A percentile compares a stretch with the other conserved stretches of the same genome.
These are phyloP conservation scores for Pseudonitzschia delicatissima DNA, from an alignment of 108 stramenopile genomes.

Conservation along the genomic window DNA sequence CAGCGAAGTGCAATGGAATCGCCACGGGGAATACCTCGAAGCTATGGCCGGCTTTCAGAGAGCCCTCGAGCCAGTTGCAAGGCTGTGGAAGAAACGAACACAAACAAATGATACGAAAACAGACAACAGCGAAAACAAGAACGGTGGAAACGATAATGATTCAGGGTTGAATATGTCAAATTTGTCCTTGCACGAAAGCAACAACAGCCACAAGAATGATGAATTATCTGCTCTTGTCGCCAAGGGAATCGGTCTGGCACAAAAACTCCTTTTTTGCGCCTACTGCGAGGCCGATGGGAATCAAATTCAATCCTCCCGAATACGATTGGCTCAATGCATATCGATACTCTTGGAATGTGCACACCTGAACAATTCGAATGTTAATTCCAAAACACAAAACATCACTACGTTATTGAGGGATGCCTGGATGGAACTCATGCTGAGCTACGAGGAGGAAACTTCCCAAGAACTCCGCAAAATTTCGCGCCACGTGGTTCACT, in stretches of 20 bases:
- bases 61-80: constrained; percentile 25
- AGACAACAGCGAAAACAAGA: neutral
- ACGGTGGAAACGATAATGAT: neutral
- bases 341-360: constrained; percentile 36
- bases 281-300: constrained; percentile 63
- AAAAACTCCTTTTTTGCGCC: constrained; percentile 47
- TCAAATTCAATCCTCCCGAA: constrained; percentile 30
- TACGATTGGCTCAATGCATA: constrained; percentile 40
- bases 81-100: constrained; percentile 6
- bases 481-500: constrained; percentile 46
- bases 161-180: neutral
- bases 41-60: constrained; percentile 57
- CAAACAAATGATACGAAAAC: neutral
- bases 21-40: constrained; percentile 41
- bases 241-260: constrained; percentile 21
- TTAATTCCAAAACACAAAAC: neutral
- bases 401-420: constrained; percentile 28
- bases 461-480: constrained; percentile 20
- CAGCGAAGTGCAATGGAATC: constrained; percentile 30
- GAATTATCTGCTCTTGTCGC: neutral
- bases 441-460: constrained; percentile 46
- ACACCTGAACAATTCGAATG: constrained; percentile 8
- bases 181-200: neutral
- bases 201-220: neutral
- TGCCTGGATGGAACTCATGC: constrained; percentile 63